Evolutionary conservation across 2,329 filamentous ascomycete genomes (phyloP), one percentile per base, ranked within the genome.

Genomic region (Neofusicoccum sp.): DNA sequence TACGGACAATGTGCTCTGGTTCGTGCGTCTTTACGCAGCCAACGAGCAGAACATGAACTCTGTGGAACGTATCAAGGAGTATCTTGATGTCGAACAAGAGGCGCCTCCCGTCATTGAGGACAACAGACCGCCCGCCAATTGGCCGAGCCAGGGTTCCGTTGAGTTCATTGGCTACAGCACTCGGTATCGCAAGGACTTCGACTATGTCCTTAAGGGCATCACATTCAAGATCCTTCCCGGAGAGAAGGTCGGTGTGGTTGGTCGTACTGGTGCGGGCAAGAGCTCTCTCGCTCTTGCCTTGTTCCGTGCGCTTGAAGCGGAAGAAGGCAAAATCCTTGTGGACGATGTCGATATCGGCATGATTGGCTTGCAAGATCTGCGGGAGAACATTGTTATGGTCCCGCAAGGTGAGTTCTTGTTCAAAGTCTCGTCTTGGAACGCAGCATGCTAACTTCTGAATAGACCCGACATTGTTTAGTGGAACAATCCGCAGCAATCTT

Each of bases 11-110:
- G 90, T 99, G 6, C 80, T 99, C 16, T 99, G 95, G 95, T 88
- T 98, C 62, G 93, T 99, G 34, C 89, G 95, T 50, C 84, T 97
- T 12, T 99, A 99, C 75, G 90, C 93, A 0, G 87, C 91, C 73
- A 97, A 98, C 71, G 95, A 99, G 79, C 95, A 99, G 78, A 98
- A 97, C 78, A 98, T 99, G 95, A 99, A 99, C 78, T 94, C 94
- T 2, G 93, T 98, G 54, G 95, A 99, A 79, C 91, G 95, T 72
- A 89, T 99, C 73, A 96, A 97, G 80, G 95, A 99, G 75, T 99
- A 98, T 73, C 85, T 98, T 39, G 92, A 98, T 48, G 91, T 99
- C 1, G 94, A 98, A 70, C 94, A 97, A 75, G 95, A 99, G 78
- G 93, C 95, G 1, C 82, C 85, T 0, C 83, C 91, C 1, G 81